These are phyloP conservation scores for Gossypium ekmanianum DNA, from an alignment of 345 rosid species.

Conservation along the genomic window DNA sequence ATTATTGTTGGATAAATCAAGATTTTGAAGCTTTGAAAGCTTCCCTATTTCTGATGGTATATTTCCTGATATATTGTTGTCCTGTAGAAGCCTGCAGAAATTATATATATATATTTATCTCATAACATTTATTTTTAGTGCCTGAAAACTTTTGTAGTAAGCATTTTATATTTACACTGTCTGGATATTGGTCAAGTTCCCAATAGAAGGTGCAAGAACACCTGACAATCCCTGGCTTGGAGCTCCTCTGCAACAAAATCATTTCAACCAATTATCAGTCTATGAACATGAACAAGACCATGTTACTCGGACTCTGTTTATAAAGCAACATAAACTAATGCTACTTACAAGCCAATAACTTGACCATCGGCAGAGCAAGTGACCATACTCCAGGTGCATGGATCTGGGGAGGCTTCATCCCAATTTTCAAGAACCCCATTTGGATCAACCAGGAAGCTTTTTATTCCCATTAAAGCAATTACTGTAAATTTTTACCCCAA, in stretches of 20 bases:
- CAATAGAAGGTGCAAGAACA: constrained; percentile 56
- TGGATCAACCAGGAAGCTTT: constrained; percentile 51
- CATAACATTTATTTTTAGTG: not conserved
- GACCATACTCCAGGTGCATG: constrained; percentile 81
- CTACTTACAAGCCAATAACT: not conserved
- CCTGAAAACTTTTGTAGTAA: not conserved
- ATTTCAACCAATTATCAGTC: not conserved
- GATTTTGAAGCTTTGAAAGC: constrained; percentile 61
- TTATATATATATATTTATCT: constrained; percentile 11
- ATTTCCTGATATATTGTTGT: constrained; percentile 22
- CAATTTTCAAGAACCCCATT: constrained; percentile 53
- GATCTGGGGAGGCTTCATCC: constrained; percentile 71
- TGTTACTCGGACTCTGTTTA: not conserved
- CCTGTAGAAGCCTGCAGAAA: not conserved
- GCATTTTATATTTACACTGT: constrained; percentile 47
- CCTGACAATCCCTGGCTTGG: constrained; percentile 82
- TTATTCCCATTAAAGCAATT: constrained; percentile 60
- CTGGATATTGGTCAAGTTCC: constrained; percentile 74
- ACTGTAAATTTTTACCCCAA: not conserved
- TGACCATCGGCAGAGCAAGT: not conserved
- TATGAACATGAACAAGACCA: not conserved
- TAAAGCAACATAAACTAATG: not conserved
- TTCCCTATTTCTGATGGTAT: constrained; percentile 72
- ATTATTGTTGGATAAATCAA: constrained; percentile 74
- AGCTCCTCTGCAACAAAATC: constrained; percentile 51